phyloP scores from a whole-genome alignment of 352 stramenopile species.

The Aphanomyces stellatus region DNA sequence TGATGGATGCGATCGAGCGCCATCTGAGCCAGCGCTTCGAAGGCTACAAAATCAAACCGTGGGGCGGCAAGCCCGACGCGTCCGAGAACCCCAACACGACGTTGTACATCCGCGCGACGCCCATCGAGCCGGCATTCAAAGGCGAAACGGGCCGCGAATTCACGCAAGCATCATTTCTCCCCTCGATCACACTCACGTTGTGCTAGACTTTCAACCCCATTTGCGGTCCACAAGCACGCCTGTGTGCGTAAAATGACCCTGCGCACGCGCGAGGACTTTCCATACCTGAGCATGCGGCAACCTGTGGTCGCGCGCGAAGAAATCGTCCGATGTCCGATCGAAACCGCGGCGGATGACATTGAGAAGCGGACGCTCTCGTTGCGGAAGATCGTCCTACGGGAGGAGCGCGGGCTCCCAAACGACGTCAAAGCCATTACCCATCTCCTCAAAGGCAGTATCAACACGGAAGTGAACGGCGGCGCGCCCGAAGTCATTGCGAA shows the following conservation, averaged over 20 bases:
- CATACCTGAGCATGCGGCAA: slow-evolving; percentile 42
- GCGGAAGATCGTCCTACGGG: slow-evolving; percentile 46
- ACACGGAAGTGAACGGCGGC: slow-evolving; percentile 68
- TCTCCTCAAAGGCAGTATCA: slow-evolving; percentile 71
- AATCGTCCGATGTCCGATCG: slow-evolving; percentile 48
- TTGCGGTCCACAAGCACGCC: slow-evolving; percentile 48
- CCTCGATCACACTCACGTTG: background rate
- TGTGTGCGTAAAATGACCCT: slow-evolving; percentile 60
- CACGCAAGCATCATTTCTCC: no score
- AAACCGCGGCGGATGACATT: slow-evolving; percentile 73
- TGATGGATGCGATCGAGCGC: background rate
- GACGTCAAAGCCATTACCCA: slow-evolving; percentile 71
- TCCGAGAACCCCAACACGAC: background rate
- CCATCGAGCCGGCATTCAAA: background rate
- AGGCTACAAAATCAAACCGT: background rate
- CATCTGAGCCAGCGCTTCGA: background rate
- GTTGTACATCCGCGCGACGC: background rate
- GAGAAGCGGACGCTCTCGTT: slow-evolving; percentile 47
- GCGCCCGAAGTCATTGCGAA: slow-evolving; percentile 64
- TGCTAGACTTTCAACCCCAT: slow-evolving; percentile 34
- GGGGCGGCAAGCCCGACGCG: background rate
- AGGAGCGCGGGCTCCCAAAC: slow-evolving; percentile 26
- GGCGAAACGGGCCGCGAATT: background rate
- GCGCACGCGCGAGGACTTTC: slow-evolving; percentile 35
- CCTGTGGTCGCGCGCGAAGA: slow-evolving; percentile 32